Evolutionary conservation across 495 filamentous ascomycete genomes (phyloP).

Genomic region (Neurospora sp.): DNA sequence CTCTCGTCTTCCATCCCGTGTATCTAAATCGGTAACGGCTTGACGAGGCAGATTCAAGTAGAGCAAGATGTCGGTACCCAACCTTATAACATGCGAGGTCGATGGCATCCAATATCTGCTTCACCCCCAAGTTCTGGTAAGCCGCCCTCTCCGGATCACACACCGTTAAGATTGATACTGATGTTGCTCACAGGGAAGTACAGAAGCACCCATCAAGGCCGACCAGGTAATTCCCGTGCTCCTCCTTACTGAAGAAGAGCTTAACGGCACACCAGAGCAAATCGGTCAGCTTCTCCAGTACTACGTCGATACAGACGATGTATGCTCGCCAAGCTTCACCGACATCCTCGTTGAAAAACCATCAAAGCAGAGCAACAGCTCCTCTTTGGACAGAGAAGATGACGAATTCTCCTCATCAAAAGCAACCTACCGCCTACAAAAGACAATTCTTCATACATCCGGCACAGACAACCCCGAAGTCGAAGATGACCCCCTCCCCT

Average conservation of each 20-base stretch:
- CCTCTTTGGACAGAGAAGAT: too few species aligned
- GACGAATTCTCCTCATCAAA: not conserved
- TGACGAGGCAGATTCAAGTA: too few species aligned
- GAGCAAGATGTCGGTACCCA: not conserved
- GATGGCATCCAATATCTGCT: not conserved
- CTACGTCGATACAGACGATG: conserved; percentile 13
- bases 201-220: conserved; percentile 3
- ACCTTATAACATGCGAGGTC: not conserved
- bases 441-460: not conserved
- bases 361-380: too few species aligned
- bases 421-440: not conserved
- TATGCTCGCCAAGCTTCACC: conserved; percentile 42
- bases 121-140: not conserved
- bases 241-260: not conserved
- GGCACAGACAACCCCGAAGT: not conserved
- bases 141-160: not conserved
- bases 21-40: too few species aligned
- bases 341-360: conserved; percentile 35
- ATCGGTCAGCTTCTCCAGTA: not conserved
- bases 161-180: not conserved
- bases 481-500: not conserved
- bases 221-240: conserved; percentile 7
- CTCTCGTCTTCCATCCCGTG: fast-evolving
- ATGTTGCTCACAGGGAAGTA: not conserved
- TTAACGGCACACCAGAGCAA: not conserved